Conservation (phyloP, 2,329 filamentous ascomycete genomes). For the Cordyceps tenuipes region DNA sequence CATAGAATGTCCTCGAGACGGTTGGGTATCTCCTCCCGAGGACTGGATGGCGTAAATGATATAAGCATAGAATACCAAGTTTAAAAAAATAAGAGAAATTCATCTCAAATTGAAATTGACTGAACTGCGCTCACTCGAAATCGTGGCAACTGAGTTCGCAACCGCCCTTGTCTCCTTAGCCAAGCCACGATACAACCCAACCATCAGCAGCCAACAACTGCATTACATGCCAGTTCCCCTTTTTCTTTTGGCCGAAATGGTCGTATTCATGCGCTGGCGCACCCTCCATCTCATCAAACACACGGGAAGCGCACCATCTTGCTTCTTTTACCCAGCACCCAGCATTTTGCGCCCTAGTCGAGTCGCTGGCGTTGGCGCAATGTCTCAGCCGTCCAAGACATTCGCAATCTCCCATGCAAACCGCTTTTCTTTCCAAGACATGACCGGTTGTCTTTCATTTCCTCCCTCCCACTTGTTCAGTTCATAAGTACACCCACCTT, state of each 20-base stretch:
- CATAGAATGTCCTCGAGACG: background rate
- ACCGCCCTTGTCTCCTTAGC: no score
- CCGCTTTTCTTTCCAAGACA: background rate
- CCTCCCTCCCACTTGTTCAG: background rate
- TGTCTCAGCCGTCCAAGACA: conserved; percentile 5
- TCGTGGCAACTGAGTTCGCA: background rate
- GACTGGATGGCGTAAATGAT: background rate
- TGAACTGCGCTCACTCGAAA: background rate
- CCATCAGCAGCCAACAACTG: no score
- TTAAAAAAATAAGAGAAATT: background rate
- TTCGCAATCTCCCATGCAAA: background rate
- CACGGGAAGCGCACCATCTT: no score
- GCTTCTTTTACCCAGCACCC: background rate
- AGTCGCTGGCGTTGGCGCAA: background rate
- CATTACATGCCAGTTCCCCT: no score
- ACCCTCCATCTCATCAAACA: no score
- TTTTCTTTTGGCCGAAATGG: no score
- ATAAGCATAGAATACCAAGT: background rate
- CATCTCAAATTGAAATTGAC: background rate
- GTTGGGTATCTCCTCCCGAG: background rate
- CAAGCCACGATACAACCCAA: no score
- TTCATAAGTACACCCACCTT: background rate
- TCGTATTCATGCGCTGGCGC: no score
- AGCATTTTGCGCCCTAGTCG: background rate
- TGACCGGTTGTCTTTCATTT: background rate